Evolutionary conservation across 192 early-diverging fungal genomes (phyloP).

Genomic region (Gonapodya prolifera): DNA sequence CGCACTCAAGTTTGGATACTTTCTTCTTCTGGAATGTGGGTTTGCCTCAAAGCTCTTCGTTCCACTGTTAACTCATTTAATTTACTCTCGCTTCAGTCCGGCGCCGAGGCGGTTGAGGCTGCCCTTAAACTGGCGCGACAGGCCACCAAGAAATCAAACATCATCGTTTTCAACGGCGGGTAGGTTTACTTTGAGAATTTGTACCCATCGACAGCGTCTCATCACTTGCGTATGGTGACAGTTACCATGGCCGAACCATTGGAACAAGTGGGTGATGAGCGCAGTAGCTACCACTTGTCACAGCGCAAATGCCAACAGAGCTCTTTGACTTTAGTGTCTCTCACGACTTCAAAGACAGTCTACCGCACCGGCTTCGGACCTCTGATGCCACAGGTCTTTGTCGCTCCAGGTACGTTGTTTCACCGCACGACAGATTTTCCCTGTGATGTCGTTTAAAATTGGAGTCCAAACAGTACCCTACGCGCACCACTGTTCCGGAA

Average conservation of each 20-base stretch:
- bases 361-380: constrained; percentile 24
- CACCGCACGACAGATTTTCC: constrained; percentile 7
- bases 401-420: constrained; percentile 22
- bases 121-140: constrained; percentile 26
- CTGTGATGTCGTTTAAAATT: background rate
- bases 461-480: constrained; percentile 11
- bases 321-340: too few relatives aligned
- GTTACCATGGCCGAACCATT: constrained; percentile 26
- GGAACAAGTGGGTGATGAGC: too few relatives aligned
- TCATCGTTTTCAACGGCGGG: constrained; percentile 31
- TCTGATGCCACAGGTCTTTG: constrained; percentile 29
- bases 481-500: constrained; percentile 15
- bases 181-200: constrained; percentile 5
- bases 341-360: constrained; percentile 31
- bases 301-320: too few relatives aligned
- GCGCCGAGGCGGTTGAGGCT: constrained; percentile 29
- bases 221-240: background rate
- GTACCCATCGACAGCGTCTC: background rate
- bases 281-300: too few relatives aligned
- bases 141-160: constrained; percentile 29
- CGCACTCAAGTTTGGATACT: constrained; percentile 19
- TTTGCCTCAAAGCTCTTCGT: too few relatives aligned
- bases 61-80: too few relatives aligned
- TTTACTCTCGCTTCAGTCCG: too few relatives aligned
- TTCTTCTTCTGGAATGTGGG: constrained; percentile 32